These are phyloP conservation scores for Boletellus deceptivus DNA, from an alignment of 1,284 basidiomycete species.

Conservation along the genomic window DNA sequence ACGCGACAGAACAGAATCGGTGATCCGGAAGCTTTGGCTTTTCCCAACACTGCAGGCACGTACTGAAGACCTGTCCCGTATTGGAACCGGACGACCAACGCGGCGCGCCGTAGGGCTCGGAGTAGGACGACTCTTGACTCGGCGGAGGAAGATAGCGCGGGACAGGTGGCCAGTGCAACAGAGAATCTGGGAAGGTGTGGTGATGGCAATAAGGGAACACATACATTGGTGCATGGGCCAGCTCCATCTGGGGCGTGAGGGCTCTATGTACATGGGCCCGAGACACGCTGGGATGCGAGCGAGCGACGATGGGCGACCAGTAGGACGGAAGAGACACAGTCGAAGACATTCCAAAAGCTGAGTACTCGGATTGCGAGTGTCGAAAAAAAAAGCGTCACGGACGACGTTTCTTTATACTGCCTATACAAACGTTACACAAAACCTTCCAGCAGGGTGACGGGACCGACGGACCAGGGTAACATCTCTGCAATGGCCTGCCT, in stretches of 20 bases:
- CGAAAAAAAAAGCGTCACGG: no score
- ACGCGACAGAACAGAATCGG: constrained; percentile 22
- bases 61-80: not conserved
- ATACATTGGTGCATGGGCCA: not conserved
- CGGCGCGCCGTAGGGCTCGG: not conserved
- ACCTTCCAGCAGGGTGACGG: not conserved
- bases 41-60: constrained; percentile 20
- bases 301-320: not conserved
- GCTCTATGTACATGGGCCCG: no score
- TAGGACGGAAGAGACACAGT: not conserved
- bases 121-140: not conserved
- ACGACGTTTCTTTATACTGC: no score
- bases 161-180: not conserved
- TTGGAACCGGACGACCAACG: not conserved
- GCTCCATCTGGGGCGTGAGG: not conserved
- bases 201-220: not conserved
- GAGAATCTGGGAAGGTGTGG: not conserved
- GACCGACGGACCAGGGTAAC: no score
- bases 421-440: not conserved
- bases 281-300: not conserved
- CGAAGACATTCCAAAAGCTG: constrained; percentile 1
- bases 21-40: constrained; percentile 17
- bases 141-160: not conserved
- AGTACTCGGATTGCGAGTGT: no score
- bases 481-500: no score